Percentiles rank a stretch among this genome's conserved stretches.
Evolutionary conservation across 805 yeast genomes (phyloP).

Genomic region (Isabelozyma gotoi): DNA sequence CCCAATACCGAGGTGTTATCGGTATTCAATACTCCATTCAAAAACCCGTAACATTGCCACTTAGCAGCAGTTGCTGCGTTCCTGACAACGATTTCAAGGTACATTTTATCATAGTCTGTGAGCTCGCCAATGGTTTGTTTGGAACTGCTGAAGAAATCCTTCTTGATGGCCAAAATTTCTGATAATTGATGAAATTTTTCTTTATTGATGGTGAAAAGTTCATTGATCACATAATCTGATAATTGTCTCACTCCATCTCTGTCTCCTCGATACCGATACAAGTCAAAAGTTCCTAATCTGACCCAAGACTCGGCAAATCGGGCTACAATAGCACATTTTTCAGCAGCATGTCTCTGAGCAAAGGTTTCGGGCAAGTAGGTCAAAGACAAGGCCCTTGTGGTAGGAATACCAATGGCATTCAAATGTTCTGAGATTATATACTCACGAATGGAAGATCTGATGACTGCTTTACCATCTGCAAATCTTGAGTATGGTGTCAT

Average conservation of each 20-base stretch:
- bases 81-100: constrained; percentile 64
- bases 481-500: constrained; percentile 88
- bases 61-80: constrained; percentile 78
- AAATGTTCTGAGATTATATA: constrained; percentile 82
- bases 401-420: constrained; percentile 78
- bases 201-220: constrained; percentile 47
- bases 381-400: constrained; percentile 79
- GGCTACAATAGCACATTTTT: constrained; percentile 81
- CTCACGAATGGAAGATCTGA: constrained; percentile 86
- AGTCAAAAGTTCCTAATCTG: constrained; percentile 84
- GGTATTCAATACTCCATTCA: constrained; percentile 92
- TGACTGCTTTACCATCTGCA: constrained; percentile 95
- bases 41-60: constrained; percentile 90
- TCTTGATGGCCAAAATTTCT: constrained; percentile 15
- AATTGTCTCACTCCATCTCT: constrained; percentile 58
- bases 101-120: constrained; percentile 69
- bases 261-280: constrained; percentile 73
- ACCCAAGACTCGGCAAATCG: constrained; percentile 87
- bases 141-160: constrained; percentile 16
- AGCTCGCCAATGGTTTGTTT: constrained; percentile 31
- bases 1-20: constrained; percentile 93
- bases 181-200: constrained; percentile 28
- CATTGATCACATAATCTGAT: constrained; percentile 70
- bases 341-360: constrained; percentile 72
- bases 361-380: constrained; percentile 69